Conservation (phyloP, 164 flowering plant species). For the Vitis amurensis region DNA sequence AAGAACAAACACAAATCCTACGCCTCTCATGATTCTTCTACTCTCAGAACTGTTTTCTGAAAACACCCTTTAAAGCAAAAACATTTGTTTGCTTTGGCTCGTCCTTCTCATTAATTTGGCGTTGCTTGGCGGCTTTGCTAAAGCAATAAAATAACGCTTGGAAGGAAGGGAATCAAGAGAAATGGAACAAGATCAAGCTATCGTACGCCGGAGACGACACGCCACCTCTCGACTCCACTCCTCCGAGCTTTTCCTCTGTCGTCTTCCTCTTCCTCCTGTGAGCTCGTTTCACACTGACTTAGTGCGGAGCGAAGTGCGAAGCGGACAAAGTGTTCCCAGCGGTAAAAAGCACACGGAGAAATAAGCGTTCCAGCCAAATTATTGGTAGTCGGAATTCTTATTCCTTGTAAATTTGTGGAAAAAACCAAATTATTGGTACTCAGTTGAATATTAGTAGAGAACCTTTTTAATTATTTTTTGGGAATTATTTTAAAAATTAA, state of each 20-base stretch:
- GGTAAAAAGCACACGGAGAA: no score
- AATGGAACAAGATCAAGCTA: background rate
- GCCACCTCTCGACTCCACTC: background rate
- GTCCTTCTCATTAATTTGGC: background rate
- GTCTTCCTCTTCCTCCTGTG: background rate
- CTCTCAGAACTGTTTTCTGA: conserved; percentile 12
- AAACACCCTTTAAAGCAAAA: conserved; percentile 3
- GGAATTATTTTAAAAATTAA: no score
- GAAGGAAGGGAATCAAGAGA: conserved; percentile 1
- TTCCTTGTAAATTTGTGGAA: no score
- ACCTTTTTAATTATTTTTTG: no score
- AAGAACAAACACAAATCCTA: conserved; percentile 3
- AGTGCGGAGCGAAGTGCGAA: no score
- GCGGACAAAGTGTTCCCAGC: no score
- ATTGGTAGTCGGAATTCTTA: no score
- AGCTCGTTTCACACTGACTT: background rate
- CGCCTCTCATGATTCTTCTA: conserved; percentile 13
- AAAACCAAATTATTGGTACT: no score
- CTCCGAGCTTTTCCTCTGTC: no score
- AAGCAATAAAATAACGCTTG: background rate
- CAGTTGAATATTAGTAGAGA: no score
- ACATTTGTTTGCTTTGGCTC: background rate
- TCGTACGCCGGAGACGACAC: conserved; percentile 9
- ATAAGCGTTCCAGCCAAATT: no score
- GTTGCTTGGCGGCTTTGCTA: conserved; percentile 15